These are phyloP conservation scores for Seiridium cupressi DNA, from an alignment of 2,329 filamentous ascomycete genomes.

Conservation along the genomic window DNA sequence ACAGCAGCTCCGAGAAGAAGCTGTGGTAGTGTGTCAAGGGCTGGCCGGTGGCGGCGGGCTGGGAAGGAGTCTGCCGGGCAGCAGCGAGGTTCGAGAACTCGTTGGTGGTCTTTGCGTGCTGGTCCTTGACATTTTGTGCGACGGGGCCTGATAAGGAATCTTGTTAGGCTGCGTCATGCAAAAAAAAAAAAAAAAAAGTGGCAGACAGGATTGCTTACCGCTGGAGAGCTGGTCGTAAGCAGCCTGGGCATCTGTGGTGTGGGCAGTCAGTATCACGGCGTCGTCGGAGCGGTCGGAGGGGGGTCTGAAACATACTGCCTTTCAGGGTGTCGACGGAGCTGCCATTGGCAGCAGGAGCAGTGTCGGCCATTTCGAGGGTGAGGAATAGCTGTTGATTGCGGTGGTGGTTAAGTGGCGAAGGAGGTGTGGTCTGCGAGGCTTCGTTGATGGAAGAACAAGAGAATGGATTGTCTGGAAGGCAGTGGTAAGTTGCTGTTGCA, in stretches of 20 bases:
- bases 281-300: slow-evolving; percentile 8
- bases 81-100: slow-evolving; percentile 60
- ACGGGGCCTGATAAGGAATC: slow-evolving; percentile 46
- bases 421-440: background rate
- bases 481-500: background rate
- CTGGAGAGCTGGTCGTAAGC: slow-evolving; percentile 47
- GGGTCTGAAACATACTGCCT: slow-evolving; percentile 43
- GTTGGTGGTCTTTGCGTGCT: slow-evolving; percentile 51
- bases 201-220: slow-evolving; percentile 33
- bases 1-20: slow-evolving; percentile 67
- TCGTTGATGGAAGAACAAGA: background rate
- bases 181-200: background rate
- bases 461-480: background rate
- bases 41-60: slow-evolving; percentile 58
- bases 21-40: slow-evolving; percentile 69
- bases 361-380: slow-evolving; percentile 39
- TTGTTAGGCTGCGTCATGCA: background rate
- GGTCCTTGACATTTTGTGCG: slow-evolving; percentile 56
- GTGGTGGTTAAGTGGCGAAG: background rate
- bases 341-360: slow-evolving; percentile 43
- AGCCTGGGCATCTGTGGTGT: slow-evolving; percentile 42
- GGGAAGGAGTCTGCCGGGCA: slow-evolving; percentile 52
- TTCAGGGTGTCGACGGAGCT: slow-evolving; percentile 46
- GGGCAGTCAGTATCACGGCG: slow-evolving; percentile 27
- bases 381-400: background rate